Evolutionary conservation across 495 filamentous ascomycete species (phyloP), one percentile per base, ranked within the genome.

Genomic region (Talaromyces borbonicus): DNA sequence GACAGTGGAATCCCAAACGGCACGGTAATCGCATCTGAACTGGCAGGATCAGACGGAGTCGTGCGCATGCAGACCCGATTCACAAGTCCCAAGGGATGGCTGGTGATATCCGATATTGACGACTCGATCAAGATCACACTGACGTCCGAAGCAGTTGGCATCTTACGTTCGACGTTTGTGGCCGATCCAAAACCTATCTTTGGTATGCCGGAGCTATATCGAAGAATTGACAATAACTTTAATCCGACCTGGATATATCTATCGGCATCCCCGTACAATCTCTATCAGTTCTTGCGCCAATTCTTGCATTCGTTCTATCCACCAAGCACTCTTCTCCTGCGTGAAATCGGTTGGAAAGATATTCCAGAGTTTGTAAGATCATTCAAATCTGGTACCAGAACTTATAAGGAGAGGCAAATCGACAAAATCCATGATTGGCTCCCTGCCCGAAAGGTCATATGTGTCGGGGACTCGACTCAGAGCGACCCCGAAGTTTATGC

Each of bases 101-200:
- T 80, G 3, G 65, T 97, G 4, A 81, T 97, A 48, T 92, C 85
- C 26, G 90, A 97, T 56, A 82, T 97, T 56, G 90, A 97, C 61
- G 90, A 97, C 61, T 92, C 90, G 2, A 94, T 96, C 69, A 96
- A 97, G 65, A 69, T 87, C 42, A 94, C 90, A 0, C 74, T 84
- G 57, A 94, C 92, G 2, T 77, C 78, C 31, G 78, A 84, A 36
- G 76, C 84, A 1, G 75, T 83, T 35, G 87, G 87, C 5, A 87
- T 95, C 49, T 67, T 95, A 4, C 73, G 76, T 26, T 83, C 83
- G 8, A 97, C 90, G 2, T 95, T 97, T 54, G 78, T 81, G 32
- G 80, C 87, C 6, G 67, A 78, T 15, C 82, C 87, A 0, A 63
- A 74, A 39, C 78, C 87, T 2, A 78, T 90, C 12, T 45, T 67